Conservation (phyloP, 768 basidiomycete genomes). For the Floccularia luteovirens region DNA sequence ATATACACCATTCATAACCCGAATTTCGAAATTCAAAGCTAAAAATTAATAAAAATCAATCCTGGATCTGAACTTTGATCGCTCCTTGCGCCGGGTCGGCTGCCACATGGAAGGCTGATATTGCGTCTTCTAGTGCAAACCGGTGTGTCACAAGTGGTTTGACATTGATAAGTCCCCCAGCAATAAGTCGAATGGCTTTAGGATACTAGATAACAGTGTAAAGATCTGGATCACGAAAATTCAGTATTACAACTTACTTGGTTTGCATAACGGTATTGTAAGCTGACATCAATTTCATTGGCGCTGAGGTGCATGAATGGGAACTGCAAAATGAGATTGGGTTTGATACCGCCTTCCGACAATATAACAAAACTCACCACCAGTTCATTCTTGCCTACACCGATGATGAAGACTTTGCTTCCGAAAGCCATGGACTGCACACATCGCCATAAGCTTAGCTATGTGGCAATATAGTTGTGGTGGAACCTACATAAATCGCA, state of each 20-base stretch:
- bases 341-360: slow-evolving; percentile 1
- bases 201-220: slow-evolving; percentile 48
- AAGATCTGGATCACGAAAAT: neutral
- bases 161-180: slow-evolving; percentile 61
- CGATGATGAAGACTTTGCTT: slow-evolving; percentile 64
- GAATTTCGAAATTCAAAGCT: neutral
- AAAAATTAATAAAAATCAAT: slow-evolving; percentile 28
- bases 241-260: slow-evolving; percentile 27
- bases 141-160: slow-evolving; percentile 78
- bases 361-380: slow-evolving; percentile 23
- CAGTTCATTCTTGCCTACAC: slow-evolving; percentile 61
- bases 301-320: slow-evolving; percentile 70
- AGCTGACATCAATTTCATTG: slow-evolving; percentile 62
- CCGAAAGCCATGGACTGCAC: slow-evolving; percentile 54
- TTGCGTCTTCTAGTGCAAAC: slow-evolving; percentile 64
- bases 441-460: neutral
- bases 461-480: neutral
- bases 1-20: too few species aligned
- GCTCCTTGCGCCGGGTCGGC: slow-evolving; percentile 61
- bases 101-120: slow-evolving; percentile 72
- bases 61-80: slow-evolving; percentile 62
- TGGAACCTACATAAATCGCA: slow-evolving; percentile 41
- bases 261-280: slow-evolving; percentile 65
- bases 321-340: slow-evolving; percentile 28
- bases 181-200: slow-evolving; percentile 78